Percentiles rank a stretch among this genome's conserved stretches.
Conservation (phyloP, 306 rosid species). For the Cucumis melo region DNA sequence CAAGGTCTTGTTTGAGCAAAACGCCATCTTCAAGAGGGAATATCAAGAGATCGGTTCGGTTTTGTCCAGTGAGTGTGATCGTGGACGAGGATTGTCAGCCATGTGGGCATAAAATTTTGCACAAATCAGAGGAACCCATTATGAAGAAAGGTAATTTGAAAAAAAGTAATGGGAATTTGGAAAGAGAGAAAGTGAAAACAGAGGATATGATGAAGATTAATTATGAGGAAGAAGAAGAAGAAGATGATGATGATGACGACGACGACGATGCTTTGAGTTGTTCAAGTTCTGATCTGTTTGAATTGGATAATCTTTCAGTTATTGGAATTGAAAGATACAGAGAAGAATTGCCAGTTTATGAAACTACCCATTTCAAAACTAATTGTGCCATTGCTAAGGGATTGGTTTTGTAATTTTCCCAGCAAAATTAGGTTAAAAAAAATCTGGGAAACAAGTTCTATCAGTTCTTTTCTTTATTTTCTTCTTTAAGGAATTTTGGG, state of each 20-base stretch:
- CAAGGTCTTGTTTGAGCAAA: slow-evolving; percentile 85
- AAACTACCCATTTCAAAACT: slow-evolving; percentile 69
- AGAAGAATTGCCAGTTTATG: slow-evolving; percentile 88
- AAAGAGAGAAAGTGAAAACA: slow-evolving; percentile 30
- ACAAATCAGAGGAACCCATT: slow-evolving; percentile 12
- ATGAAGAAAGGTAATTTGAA: slow-evolving; percentile 18
- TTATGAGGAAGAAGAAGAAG: slow-evolving; percentile 15
- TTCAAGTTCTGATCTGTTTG: slow-evolving; percentile 92
- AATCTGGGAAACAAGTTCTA: slow-evolving; percentile 8
- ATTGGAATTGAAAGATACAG: slow-evolving; percentile 81
- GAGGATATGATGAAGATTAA: slow-evolving; percentile 3
- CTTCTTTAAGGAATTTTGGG: slow-evolving; percentile 26
- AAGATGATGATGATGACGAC: slow-evolving; percentile 9
- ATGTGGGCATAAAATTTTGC: slow-evolving; percentile 49
- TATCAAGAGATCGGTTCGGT: slow-evolving; percentile 66
- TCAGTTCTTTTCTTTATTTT: slow-evolving; percentile 6
- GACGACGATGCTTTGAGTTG: slow-evolving; percentile 67
- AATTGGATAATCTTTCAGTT: slow-evolving; percentile 73
- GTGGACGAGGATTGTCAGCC: slow-evolving; percentile 77
- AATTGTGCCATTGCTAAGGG: slow-evolving; percentile 81
- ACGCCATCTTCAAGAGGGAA: slow-evolving; percentile 57
- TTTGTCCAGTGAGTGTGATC: slow-evolving; percentile 71
- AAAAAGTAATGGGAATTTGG: slow-evolving; percentile 24
- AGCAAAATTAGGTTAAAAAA: neutral
- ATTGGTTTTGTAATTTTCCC: slow-evolving; percentile 55